Base-by-base conservation (phyloP, 2,329 filamentous ascomycete genomes). In the Aureobasidium zeae region DNA sequence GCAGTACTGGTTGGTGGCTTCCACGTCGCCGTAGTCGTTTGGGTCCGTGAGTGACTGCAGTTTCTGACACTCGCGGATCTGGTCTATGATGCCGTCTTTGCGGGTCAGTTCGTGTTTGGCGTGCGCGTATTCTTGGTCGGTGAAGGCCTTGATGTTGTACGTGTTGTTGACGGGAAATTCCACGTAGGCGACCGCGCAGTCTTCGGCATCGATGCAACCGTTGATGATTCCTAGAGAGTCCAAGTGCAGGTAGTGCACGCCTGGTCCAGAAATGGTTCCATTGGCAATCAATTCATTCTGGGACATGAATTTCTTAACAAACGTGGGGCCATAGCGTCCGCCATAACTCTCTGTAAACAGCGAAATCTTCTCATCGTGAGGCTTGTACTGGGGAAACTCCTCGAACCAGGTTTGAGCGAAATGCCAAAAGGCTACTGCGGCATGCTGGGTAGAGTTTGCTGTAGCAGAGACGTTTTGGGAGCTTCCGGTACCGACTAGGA, bases 341-440 rank as follows among this genome's bases (percentile, higher is more conserved):
- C 81, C 81, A 55, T 85, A 86, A 53, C 77, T 81, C 57, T 86
- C 79, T 1, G 78, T 72, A 49, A 82, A 83, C 4, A 85, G 63
- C 52, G 79, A 78, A 42, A 85, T 69, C 5, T 52, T 51, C 44
- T 58, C 55, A 4, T 74, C 74, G 13, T 77, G 61, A 2, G 66
- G 60, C 47, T 58, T 58, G 49, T 58, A 58, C 9, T 52, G 37
- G 1, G 56, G 56, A 16, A 60, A 59, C 44, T 58, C 55, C 31
- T 56, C 64, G 20, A 82, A 59, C 54, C 51, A 58, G 1, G 55
- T 74, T 52, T 80, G 76, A 11, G 79, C 57, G 54, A 81, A 72
- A 52, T 82, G 77, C 76, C 77, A 83, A 10, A 77, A 63, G 3
- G 75, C 73, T 2, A 52, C 49, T 12, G 57, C 55, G 22, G 57